These are phyloP conservation scores for Nakazawaea ernobii DNA, from an alignment of 805 yeast species.

Conservation along the genomic window DNA sequence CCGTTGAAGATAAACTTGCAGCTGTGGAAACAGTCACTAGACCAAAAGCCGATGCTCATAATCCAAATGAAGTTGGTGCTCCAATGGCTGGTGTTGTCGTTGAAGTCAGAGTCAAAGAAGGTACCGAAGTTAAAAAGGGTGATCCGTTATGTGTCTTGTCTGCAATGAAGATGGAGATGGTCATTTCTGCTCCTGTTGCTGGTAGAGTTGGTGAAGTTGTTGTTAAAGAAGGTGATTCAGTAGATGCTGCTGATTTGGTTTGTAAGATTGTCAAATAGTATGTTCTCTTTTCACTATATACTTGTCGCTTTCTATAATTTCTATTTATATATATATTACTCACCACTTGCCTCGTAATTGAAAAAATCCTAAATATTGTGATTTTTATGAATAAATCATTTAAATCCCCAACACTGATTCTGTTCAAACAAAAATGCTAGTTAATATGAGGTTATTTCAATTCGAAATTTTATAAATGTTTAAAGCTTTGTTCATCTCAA, in stretches of 20 bases:
- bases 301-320: too few species aligned
- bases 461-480: too few species aligned
- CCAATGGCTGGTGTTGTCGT: conserved; percentile 99
- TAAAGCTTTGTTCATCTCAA: too few species aligned
- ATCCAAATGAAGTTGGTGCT: conserved; percentile 91
- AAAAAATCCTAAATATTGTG: too few species aligned
- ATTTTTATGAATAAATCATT: too few species aligned
- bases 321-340: too few species aligned
- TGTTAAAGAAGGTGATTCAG: conserved; percentile 89
- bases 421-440: too few species aligned
- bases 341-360: too few species aligned
- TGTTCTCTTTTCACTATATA: too few species aligned
- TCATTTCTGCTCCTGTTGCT: conserved; percentile 82
- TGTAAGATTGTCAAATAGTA: conserved; percentile 45
- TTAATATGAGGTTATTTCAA: too few species aligned
- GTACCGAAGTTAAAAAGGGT: conserved; percentile 90
- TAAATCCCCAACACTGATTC: too few species aligned
- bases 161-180: conserved; percentile 99
- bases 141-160: conserved; percentile 89
- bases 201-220: conserved; percentile 77
- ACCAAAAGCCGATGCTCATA: conserved; percentile 84
- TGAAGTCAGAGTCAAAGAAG: conserved; percentile 87
- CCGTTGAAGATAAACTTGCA: conserved; percentile 82
- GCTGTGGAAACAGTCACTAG: conserved; percentile 81
- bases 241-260: conserved; percentile 89